phyloP scores from a whole-genome alignment of 352 stramenopile species.

The Phytophthora tentaculata region DNA sequence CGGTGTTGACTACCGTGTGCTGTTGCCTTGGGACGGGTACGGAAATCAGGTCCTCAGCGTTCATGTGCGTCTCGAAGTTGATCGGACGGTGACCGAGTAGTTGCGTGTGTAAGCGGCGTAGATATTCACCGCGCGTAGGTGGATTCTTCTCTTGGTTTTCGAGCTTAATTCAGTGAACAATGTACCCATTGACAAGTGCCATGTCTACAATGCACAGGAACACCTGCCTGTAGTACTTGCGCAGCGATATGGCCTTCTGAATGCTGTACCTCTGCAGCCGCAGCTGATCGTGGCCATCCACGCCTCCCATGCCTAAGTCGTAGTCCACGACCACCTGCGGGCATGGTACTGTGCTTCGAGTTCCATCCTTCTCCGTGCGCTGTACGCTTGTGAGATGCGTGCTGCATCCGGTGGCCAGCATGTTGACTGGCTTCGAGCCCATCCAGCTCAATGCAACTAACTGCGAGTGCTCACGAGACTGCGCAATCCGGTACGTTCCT shows the following conservation, averaged over 20 bases:
- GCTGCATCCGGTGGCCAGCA: neutral
- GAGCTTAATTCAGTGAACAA: constrained; percentile 7
- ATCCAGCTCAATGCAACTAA: neutral
- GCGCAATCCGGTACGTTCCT: neutral
- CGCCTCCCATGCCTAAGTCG: constrained; percentile 9
- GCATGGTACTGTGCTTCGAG: constrained; percentile 4
- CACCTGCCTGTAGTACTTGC: constrained; percentile 36
- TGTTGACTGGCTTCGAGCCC: neutral
- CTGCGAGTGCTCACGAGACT: neutral
- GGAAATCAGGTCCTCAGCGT: constrained; percentile 19
- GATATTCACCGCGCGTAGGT: constrained; percentile 21
- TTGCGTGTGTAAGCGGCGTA: constrained; percentile 20
- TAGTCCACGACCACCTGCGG: constrained; percentile 15
- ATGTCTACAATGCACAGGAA: constrained; percentile 36
- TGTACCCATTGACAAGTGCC: constrained; percentile 21
- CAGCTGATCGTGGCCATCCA: constrained; percentile 23
- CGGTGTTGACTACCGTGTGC: constrained; percentile 13
- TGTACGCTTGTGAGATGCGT: neutral
- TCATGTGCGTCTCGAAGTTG: constrained; percentile 15
- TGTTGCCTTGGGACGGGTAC: constrained; percentile 5
- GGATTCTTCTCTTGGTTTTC: neutral
- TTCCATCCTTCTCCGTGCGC: neutral
- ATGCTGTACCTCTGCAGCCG: constrained; percentile 25
- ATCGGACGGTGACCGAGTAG: constrained; percentile 1
- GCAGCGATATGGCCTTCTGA: constrained; percentile 15